Evolutionary conservation across 768 basidiomycete species (phyloP), one percentile per base, ranked within the genome.

Genomic region (Lanmaoa pseudosensibilis): DNA sequence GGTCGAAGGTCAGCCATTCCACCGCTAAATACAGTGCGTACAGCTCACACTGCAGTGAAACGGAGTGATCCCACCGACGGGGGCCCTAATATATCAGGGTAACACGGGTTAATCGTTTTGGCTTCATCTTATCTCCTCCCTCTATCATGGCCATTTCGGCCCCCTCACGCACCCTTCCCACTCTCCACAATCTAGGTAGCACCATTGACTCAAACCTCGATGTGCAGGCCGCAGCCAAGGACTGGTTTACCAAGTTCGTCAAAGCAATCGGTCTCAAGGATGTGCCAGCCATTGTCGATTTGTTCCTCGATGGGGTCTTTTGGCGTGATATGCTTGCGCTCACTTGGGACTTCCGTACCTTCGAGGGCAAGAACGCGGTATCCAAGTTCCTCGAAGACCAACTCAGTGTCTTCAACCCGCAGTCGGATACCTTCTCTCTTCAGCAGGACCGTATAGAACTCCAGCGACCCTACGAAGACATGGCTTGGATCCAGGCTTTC

Each of bases 311-410:
- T 21, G 67, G 65, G 44, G 74, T 74, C 5, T 80, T 79, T 55
- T 87, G 85, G 86, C 72, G 84, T 13, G 85, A 87, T 59, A 73
- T 80, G 50, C 77, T 85, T n/a, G 77, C 81, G 0, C 74, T 87
- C 52, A 86, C 85, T 18, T 86, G 83, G 83, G 77, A 83, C 55
- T 80, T 85, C 46, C 80, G 84, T 38, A 82, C 83, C 9, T 81
- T 87, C 62, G 75, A 79, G 58, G 76, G 80, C 13, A 68, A 61
- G 37, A 21, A 63, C 2, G 65, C 68, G 9, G 79, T 87, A 39
- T 64, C 54, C 4, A 63, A 66, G 25, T 79, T 85, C 65, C 76
- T 84, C 37, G n/a, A 58, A 6, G 80, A 80, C 46, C 78, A 82
- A 27, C 73, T 86, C 6, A 19, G 44, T 1, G 23, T 54, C 10